phyloP scores from a whole-genome alignment of 805 yeast species.

The Cyberlindnera nakhonratchasimensis region DNA sequence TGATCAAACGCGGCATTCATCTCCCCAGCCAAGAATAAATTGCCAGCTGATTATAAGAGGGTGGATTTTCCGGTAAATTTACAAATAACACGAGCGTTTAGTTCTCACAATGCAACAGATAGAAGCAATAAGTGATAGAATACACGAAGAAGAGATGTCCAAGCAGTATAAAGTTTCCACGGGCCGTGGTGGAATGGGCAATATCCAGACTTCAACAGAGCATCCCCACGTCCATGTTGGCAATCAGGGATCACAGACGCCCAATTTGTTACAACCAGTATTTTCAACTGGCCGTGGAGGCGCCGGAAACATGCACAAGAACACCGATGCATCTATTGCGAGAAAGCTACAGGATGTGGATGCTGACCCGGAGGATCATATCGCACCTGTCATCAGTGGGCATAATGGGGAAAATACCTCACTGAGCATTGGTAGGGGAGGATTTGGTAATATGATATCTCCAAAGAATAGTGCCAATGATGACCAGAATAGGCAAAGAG shows the following conservation, averaged over 20 bases:
- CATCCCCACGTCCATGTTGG: slow-evolving; percentile 53
- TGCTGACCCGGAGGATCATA: slow-evolving; percentile 35
- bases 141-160: slow-evolving; percentile 8
- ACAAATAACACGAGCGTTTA: too few relatives aligned
- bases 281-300: slow-evolving; percentile 79
- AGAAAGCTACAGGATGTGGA: slow-evolving; percentile 69
- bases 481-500: slow-evolving; percentile 24
- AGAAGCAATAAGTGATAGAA: neutral
- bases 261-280: slow-evolving; percentile 50
- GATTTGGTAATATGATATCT: slow-evolving; percentile 57
- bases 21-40: too few relatives aligned
- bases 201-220: slow-evolving; percentile 44
- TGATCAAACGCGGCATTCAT: too few relatives aligned
- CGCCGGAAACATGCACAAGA: slow-evolving; percentile 68
- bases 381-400: slow-evolving; percentile 41
- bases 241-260: slow-evolving; percentile 59
- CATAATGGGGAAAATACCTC: slow-evolving; percentile 27
- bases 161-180: slow-evolving; percentile 49
- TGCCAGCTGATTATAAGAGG: too few relatives aligned
- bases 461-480: slow-evolving; percentile 29
- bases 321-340: slow-evolving; percentile 54
- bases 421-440: slow-evolving; percentile 55
- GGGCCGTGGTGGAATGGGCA: slow-evolving; percentile 80
- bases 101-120: too few relatives aligned
- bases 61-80: too few relatives aligned